phyloP scores from a whole-genome alignment of 1,284 basidiomycete genomes.

The Tausonia pullulans region DNA sequence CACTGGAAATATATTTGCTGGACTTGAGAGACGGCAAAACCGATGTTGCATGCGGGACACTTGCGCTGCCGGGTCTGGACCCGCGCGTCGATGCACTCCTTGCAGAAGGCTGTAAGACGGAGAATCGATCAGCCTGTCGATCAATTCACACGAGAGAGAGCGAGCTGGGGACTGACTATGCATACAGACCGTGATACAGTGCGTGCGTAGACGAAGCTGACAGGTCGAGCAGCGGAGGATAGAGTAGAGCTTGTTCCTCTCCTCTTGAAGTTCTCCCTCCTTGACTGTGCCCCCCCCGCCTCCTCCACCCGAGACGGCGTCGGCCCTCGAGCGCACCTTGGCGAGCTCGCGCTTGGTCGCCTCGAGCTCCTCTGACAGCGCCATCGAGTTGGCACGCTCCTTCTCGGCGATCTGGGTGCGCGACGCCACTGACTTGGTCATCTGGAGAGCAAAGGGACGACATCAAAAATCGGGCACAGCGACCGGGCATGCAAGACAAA shows the following conservation, averaged over 20 bases:
- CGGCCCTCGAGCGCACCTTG: slow-evolving; percentile 31
- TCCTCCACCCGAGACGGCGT: slow-evolving; percentile 21
- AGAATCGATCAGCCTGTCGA: slow-evolving; percentile 10
- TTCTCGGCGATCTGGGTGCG: slow-evolving; percentile 2
- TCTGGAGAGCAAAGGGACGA: not conserved
- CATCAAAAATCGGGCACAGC: not conserved
- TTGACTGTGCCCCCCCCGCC: slow-evolving; percentile 28
- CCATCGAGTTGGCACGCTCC: not conserved
- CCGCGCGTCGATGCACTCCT: slow-evolving; percentile 71
- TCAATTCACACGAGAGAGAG: not conserved
- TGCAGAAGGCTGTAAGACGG: slow-evolving; percentile 63
- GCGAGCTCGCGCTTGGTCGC: slow-evolving; percentile 29
- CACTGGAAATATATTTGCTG: not conserved
- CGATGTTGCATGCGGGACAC: slow-evolving; percentile 79
- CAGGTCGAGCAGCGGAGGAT: slow-evolving; percentile 89
- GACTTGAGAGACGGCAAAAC: slow-evolving; percentile 47
- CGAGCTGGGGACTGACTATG: slow-evolving; percentile 55
- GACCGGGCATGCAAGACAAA: too few relatives aligned
- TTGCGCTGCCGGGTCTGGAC: slow-evolving; percentile 86
- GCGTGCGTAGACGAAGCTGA: slow-evolving; percentile 67
- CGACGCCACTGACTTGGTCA: slow-evolving; percentile 8
- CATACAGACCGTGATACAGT: slow-evolving; percentile 85
- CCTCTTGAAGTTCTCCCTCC: slow-evolving; percentile 41
- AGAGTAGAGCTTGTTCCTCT: slow-evolving; percentile 54
- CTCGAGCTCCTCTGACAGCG: slow-evolving; percentile 28